These are phyloP conservation scores for Pseudopyricularia cyperi DNA, from an alignment of 2,329 filamentous ascomycete species.

Conservation along the genomic window DNA sequence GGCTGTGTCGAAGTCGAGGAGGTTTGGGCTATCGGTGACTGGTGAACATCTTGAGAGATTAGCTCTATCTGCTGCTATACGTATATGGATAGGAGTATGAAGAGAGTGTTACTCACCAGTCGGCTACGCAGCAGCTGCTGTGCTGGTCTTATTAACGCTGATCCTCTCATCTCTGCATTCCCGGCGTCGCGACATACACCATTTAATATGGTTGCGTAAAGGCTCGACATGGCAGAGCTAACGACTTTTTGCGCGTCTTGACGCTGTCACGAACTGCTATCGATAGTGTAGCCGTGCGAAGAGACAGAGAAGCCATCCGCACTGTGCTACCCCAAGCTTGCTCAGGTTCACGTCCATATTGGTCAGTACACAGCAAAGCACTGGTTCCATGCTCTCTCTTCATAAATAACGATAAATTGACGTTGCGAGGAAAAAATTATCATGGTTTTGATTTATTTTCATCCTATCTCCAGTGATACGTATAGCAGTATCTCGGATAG, in stretches of 20 bases:
- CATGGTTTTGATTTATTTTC: neutral
- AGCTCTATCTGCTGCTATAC: neutral
- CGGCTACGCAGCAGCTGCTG: constrained; percentile 16
- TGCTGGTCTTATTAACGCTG: constrained; percentile 21
- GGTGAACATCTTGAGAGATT: neutral
- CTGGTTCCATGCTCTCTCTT: no score
- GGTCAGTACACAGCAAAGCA: no score
- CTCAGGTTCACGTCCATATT: no score
- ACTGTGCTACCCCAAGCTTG: neutral
- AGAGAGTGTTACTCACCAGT: constrained; percentile 12
- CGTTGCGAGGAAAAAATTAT: neutral
- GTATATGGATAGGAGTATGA: neutral
- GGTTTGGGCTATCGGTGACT: neutral
- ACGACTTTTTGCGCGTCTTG: neutral
- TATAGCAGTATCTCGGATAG: neutral
- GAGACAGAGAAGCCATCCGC: neutral
- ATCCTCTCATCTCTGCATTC: constrained; percentile 18
- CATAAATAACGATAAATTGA: no score
- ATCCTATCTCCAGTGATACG: neutral
- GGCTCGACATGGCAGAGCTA: neutral
- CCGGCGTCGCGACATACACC: neutral
- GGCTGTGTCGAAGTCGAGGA: constrained; percentile 4
- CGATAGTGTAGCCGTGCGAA: neutral
- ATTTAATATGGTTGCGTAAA: neutral
- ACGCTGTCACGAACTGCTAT: neutral